Base-by-base conservation (phyloP, 768 basidiomycete species). In the Trametes cinnabarina region DNA sequence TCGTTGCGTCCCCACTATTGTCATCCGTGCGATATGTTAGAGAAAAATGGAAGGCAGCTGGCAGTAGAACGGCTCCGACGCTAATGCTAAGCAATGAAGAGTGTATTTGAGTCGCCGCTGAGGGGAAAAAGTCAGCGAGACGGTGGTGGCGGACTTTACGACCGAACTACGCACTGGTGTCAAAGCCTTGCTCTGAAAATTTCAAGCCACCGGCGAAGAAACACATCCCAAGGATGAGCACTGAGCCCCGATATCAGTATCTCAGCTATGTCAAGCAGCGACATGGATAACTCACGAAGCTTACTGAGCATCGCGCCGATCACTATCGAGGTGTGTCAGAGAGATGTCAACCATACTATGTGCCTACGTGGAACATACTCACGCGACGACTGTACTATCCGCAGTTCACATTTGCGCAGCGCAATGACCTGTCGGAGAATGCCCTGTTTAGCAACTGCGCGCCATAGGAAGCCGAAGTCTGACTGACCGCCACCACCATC, bases 251-350 rank as follows among this genome's bases (percentile, higher is more conserved):
- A 11, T 1, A 35, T 49, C 1, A 35, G 28, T 25, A 17, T 10
- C n/a, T 4, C 2, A 17, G 15, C 1, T 19, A 23, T 4, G 37
- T 1, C 10, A 22, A 3, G 6, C 1, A 35, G 47, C 17, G n/a
- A 23, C 11, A 23, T 30, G 15, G 44, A 19, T 22, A 23, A 70
- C 83, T 32, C 61, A 84, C 83, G 69, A 54, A 90, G 76, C 72
- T 92, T 93, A 66, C 86, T 88, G 15, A 94, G 73, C 70, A 94
- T 91, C 1, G 87, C 85, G 1, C 92, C 92, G 55, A 94, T 80
- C 54, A 94, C 89, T 91, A n/a, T n/a, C n/a, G n/a, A n/a, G n/a
- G n/a, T n/a, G n/a, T n/a, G n/a, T n/a, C n/a, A n/a, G 60, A 11
- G 47, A 19, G 30, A 22, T 55, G 32, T 15, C 9, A 3, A 39